Conservation (phyloP, 2,329 filamentous ascomycete genomes). For the Emydomyces testavorans region DNA sequence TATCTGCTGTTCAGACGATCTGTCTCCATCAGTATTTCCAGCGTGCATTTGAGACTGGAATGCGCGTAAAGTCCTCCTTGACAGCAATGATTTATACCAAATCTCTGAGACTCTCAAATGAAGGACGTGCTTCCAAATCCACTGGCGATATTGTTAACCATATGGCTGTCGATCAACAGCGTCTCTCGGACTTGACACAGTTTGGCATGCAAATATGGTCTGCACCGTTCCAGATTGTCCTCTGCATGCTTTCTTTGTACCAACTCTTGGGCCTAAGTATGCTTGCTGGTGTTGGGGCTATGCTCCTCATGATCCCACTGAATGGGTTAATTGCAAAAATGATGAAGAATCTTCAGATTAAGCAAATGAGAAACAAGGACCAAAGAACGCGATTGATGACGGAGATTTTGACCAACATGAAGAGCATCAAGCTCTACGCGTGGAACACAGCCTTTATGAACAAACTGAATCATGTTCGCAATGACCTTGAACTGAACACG, state of each 20-base stretch:
- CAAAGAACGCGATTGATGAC: constrained; percentile 84
- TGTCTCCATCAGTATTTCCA: constrained; percentile 98
- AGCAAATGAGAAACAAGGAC: constrained; percentile 99
- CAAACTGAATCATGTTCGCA: constrained; percentile 89
- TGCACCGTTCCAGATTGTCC: constrained; percentile 85
- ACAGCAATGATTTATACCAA: constrained; percentile 90
- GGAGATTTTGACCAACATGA: constrained; percentile 99
- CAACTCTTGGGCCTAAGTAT: constrained; percentile 90
- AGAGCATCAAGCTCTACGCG: constrained; percentile 96
- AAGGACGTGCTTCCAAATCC: constrained; percentile 75
- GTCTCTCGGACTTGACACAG: constrained; percentile 86
- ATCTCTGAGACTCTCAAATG: constrained; percentile 78
- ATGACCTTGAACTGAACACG: constrained; percentile 90
- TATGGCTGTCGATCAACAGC: constrained; percentile 96
- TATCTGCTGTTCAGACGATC: constrained; percentile 74
- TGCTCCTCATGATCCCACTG: constrained; percentile 94
- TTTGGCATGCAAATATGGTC: constrained; percentile 95
- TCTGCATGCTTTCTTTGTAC: constrained; percentile 94
- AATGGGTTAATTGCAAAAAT: constrained; percentile 84
- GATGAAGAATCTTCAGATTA: constrained; percentile 87
- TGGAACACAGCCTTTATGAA: constrained; percentile 97
- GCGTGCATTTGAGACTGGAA: constrained; percentile 83
- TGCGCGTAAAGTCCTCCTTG: constrained; percentile 87
- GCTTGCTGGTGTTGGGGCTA: constrained; percentile 86
- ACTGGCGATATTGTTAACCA: constrained; percentile 98